Conservation (phyloP, 2,329 filamentous ascomycete species). For the Botryotinia globosa region DNA sequence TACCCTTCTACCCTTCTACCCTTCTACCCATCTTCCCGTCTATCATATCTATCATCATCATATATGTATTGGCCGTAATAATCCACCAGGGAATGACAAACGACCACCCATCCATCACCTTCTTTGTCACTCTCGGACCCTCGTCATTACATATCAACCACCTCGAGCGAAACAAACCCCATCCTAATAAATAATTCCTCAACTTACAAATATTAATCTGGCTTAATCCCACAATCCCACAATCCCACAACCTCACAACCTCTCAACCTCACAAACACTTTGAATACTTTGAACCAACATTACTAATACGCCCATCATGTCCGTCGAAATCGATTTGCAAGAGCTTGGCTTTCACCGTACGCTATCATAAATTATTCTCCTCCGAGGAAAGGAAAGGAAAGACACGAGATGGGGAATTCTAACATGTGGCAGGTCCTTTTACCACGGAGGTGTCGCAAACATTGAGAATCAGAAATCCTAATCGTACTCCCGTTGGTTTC, state of each 20-base stretch:
- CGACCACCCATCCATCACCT: neutral
- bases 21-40: neutral
- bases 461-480: constrained; percentile 64
- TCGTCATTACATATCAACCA: constrained; percentile 13
- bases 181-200: constrained; percentile 13
- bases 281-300: neutral
- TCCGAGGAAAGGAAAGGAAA: neutral
- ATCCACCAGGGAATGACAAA: neutral
- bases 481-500: constrained; percentile 62
- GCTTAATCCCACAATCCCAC: neutral
- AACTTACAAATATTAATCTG: neutral
- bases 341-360: constrained; percentile 93
- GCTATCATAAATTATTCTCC: constrained; percentile 40
- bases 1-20: no score
- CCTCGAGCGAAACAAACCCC: neutral
- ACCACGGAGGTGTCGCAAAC: constrained; percentile 63
- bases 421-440: constrained; percentile 55
- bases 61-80: neutral
- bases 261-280: neutral
- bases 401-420: constrained; percentile 22
- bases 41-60: no score
- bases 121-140: constrained; percentile 15
- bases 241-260: neutral
- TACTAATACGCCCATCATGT: constrained; percentile 60
- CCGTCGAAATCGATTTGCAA: constrained; percentile 85